Evolutionary conservation across 805 yeast species (phyloP).

Genomic region (Saturnispora sanitii): DNA sequence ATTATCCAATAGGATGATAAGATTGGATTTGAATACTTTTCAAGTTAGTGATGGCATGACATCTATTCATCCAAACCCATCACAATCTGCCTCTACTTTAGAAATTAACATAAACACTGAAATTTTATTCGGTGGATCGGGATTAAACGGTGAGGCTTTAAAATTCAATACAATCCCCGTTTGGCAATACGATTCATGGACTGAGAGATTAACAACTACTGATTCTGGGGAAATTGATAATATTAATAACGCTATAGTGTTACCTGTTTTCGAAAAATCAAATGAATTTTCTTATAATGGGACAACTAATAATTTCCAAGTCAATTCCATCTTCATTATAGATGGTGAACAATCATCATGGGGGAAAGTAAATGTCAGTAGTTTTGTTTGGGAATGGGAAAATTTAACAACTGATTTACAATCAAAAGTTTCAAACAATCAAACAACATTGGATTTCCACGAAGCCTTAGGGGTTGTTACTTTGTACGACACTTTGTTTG

Average conservation of each 20-base stretch:
- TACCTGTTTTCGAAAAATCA: slow-evolving; percentile 40
- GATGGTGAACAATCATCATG: slow-evolving; percentile 32
- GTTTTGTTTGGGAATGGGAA: slow-evolving; percentile 37
- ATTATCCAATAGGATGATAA: slow-evolving; percentile 34
- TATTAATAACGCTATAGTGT: slow-evolving; percentile 39
- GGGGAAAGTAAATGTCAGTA: slow-evolving; percentile 30
- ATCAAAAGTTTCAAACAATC: slow-evolving; percentile 19
- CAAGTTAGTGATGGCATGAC: slow-evolving; percentile 34
- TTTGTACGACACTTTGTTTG: slow-evolving; percentile 40
- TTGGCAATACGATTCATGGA: slow-evolving; percentile 66
- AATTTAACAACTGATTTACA: slow-evolving; percentile 22
- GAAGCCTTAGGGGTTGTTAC: slow-evolving; percentile 39
- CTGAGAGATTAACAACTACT: slow-evolving; percentile 35
- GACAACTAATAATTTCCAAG: slow-evolving; percentile 27
- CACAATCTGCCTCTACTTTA: slow-evolving; percentile 40
- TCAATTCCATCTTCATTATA: slow-evolving; percentile 38
- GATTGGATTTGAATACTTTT: slow-evolving; percentile 30
- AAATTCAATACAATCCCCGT: slow-evolving; percentile 58
- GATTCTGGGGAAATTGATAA: slow-evolving; percentile 36
- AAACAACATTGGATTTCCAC: slow-evolving; percentile 20
- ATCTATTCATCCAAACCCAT: slow-evolving; percentile 45
- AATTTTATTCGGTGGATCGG: slow-evolving; percentile 57
- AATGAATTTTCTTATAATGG: slow-evolving; percentile 16
- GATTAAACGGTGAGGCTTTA: slow-evolving; percentile 56
- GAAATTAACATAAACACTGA: slow-evolving; percentile 37